Conservation (phyloP, 306 rosid species). For the Dryas drummondii region DNA sequence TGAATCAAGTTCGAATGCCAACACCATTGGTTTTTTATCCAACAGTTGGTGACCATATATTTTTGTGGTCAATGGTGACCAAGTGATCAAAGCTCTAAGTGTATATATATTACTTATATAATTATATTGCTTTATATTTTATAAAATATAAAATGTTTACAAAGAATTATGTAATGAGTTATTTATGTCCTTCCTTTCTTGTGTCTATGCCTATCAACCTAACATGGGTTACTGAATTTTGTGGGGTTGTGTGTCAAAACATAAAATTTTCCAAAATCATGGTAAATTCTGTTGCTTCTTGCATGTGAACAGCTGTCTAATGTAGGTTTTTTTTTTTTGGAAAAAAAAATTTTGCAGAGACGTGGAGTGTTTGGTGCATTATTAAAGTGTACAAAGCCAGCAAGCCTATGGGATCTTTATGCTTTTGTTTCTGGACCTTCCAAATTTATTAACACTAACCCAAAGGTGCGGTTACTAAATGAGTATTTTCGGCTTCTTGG, state of each 20-base stretch:
- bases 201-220: not conserved
- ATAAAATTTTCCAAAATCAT: not conserved
- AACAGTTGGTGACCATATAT: too few relatives aligned
- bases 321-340: constrained; percentile 21
- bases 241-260: constrained; percentile 12
- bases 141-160: too few relatives aligned
- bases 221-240: not conserved
- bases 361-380: constrained; percentile 68
- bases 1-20: too few relatives aligned
- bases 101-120: too few relatives aligned
- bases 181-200: not conserved
- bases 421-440: constrained; percentile 81
- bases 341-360: constrained; percentile 48
- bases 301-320: constrained; percentile 29
- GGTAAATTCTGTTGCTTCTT: constrained; percentile 31
- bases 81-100: too few relatives aligned
- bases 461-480: constrained; percentile 75
- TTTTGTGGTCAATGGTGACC: too few relatives aligned
- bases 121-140: too few relatives aligned
- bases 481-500: constrained; percentile 98
- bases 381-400: constrained; percentile 57
- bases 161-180: not conserved
- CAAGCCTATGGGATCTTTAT: constrained; percentile 77
- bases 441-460: constrained; percentile 58
- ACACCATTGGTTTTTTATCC: too few relatives aligned